Base-by-base conservation (phyloP, 352 stramenopile species). In the Halophytophthora polymorphica region DNA sequence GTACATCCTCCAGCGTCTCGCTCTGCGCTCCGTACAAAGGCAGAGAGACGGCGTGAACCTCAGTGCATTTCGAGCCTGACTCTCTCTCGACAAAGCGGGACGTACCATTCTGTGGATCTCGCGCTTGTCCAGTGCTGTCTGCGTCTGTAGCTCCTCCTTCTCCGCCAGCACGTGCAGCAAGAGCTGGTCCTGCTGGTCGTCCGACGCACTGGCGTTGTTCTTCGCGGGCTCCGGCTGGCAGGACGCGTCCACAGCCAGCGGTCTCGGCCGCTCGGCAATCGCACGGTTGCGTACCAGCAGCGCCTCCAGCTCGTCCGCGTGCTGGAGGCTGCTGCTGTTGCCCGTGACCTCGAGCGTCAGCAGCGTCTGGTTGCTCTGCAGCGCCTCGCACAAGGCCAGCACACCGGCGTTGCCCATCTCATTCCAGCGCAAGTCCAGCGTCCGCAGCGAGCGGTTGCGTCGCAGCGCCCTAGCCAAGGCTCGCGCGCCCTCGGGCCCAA, bases 351-450 rank as follows among this genome's bases (percentile, higher is more conserved):
- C 72, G 21, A 92, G 54, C 18, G 64, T 52, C 28, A 89, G 23
- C 8, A 93, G 53, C 35, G 81, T 70, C 19, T 83, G 42, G 22
- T 93, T 93, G 43, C 42, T 73, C 48, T 92, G 77, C n/a, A 95
- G 56, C 4, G 75, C 69, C 13, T 90, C 79, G 5, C 80, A 60
- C 45, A 95, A 83, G 40, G 82, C 79, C 13, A 88, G 49, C 1
- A 82, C 82, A 0, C 86, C 86, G 2, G 77, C 60, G 41, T 88
- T 86, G 5, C 75, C 83, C 45, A 96, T 64, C 51, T 90, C 78
- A 49, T 93, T 95, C 79, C 83, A 91, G 1, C 86, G 71, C 54
- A 95, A 50, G 50, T 95, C 84, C 23, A 95, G 60, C 25, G 85
- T 71, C 29, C 75, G 60, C 19, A 96, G 69, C 17, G 80, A 83